Evolutionary conservation across 352 stramenopile genomes (phyloP).

Genomic region (Phytophthora palmivora): DNA sequence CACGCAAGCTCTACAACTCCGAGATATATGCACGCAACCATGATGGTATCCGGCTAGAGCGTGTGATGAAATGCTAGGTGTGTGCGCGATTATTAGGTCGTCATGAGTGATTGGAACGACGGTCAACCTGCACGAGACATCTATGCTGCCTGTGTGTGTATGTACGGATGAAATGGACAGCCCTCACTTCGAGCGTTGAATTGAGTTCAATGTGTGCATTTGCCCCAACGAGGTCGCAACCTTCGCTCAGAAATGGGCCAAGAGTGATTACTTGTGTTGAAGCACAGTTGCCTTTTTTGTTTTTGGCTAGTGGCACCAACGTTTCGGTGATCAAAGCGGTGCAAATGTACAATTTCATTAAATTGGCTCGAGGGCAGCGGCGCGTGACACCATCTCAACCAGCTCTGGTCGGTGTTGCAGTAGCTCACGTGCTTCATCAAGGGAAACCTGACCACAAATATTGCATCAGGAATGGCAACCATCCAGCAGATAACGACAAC

Average conservation of each 20-base stretch:
- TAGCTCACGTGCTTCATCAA: conserved; percentile 36
- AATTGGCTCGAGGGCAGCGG: conserved; percentile 21
- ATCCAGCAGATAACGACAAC: conserved; percentile 1
- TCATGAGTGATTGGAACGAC: conserved; percentile 4
- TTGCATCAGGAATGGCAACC: not conserved
- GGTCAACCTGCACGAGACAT: not conserved
- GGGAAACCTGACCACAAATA: conserved; percentile 31
- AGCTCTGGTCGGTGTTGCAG: conserved; percentile 50
- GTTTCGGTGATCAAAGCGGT: conserved; percentile 10
- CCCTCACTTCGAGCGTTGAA: not conserved
- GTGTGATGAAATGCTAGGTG: conserved; percentile 1
- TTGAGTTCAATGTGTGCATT: not conserved
- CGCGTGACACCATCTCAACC: conserved; percentile 49
- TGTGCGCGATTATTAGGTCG: not conserved
- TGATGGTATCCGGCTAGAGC: conserved; percentile 9
- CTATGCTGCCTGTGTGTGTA: conserved; percentile 2
- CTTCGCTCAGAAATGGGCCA: conserved; percentile 30
- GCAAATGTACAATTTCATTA: conserved; percentile 4
- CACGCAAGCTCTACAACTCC: conserved; percentile 18
- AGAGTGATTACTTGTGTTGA: conserved; percentile 14
- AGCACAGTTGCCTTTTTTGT: conserved; percentile 26
- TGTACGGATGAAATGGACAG: not conserved
- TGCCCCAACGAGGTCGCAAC: conserved; percentile 10
- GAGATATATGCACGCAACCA: conserved; percentile 4
- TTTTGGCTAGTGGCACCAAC: conserved; percentile 6